Base-by-base conservation (phyloP, 2,329 filamentous ascomycete species). In the Meredithiella fracta region DNA sequence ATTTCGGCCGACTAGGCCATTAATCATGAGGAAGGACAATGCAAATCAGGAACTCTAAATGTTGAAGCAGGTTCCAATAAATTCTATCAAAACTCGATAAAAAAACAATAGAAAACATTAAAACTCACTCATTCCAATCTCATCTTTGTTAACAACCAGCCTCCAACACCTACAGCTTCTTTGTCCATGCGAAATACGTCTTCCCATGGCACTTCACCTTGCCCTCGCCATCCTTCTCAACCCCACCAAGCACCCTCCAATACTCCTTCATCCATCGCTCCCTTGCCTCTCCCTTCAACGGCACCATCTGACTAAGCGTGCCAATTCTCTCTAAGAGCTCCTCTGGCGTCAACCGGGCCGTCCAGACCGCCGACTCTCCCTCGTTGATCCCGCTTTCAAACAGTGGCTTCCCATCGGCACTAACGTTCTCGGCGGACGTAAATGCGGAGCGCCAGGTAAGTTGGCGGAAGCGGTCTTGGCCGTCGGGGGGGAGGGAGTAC, bases 221-320 rank as follows among this genome's bases (percentile, higher is more conserved):
- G 0, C 79, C 81, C 55, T 76, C 71, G 4, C 75, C 76, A 60
- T 86, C 82, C 58, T 70, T 72, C 62, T 77, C 73, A 0, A 76
- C 76, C 14, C 66, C 69, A 29, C 70, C 69, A 59, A 86, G 60
- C 7, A 75, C 74, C 55, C 76, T 71, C 53, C 80, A 74, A 59
- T 82, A 74, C 58, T 68, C 67, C 47, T 69, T 70, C 57, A 71
- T 70, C 49, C 77, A 74, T 44, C 70, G 67, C 56, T 69, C 70
- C 61, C 72, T 72, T 47, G 73, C 69, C 54, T 73, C 69, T 1
- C 50, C 74, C 65, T 38, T 52, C 11, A 85, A 67, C 54, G 81
- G 71, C 3, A 79, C 75, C 59, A 88, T 76, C 64, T 86, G 82
- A 62, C 81, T 85, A 57, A 87, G 67, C 11, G 83, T 88, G 51